Percentiles rank a stretch among this genome's conserved stretches.
Evolutionary conservation across 441 rosid genomes (phyloP).

Genomic region (Populus hybrid): DNA sequence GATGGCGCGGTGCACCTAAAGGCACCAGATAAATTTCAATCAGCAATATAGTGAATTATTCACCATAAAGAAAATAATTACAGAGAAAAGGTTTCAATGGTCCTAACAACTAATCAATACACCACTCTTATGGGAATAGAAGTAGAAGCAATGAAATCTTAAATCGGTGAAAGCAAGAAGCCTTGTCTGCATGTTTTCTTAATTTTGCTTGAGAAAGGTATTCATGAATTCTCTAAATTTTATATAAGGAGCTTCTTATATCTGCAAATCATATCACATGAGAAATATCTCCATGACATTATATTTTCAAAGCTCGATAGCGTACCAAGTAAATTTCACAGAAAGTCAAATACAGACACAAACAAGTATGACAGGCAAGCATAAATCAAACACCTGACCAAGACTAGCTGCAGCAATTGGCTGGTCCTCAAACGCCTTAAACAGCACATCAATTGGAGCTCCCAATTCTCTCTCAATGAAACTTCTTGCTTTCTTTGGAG

Average conservation of each 20-base stretch:
- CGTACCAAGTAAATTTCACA: neutral
- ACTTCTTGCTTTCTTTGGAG: constrained; percentile 70
- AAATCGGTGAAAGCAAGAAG: neutral
- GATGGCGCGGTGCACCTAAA: constrained; percentile 88
- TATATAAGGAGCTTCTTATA: neutral
- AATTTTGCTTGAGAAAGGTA: neutral
- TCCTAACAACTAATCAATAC: neutral
- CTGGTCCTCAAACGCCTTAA: constrained; percentile 78
- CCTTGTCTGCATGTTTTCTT: neutral
- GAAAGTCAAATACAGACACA: neutral
- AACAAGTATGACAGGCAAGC: constrained; percentile 10
- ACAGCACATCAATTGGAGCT: constrained; percentile 63
- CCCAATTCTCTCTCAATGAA: constrained; percentile 81
- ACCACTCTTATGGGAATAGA: neutral
- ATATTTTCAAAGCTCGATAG: neutral
- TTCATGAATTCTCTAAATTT: neutral
- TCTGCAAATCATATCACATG: neutral
- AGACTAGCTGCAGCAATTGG: constrained; percentile 99
- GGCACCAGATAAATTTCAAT: constrained; percentile 27
- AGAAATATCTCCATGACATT: neutral
- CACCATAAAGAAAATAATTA: neutral
- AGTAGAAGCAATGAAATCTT: neutral
- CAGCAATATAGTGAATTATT: constrained; percentile 6
- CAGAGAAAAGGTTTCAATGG: neutral
- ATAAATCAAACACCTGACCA: constrained; percentile 83